Evolutionary conservation across 176 grass and related monocot genomes (phyloP).

Genomic region (Carex littledalei): DNA sequence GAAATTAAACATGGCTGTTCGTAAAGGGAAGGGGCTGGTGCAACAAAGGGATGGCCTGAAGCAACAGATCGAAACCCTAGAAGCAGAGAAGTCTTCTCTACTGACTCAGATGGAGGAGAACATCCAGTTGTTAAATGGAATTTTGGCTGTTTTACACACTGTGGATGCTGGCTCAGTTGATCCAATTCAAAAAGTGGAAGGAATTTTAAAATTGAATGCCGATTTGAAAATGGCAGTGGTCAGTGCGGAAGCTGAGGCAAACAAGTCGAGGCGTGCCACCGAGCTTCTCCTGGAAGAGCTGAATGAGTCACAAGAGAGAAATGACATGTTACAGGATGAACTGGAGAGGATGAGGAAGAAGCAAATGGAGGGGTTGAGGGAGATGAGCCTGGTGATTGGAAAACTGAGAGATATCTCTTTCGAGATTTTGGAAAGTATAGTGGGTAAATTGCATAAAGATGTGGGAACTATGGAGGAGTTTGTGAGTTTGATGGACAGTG

Average conservation of each 20-base stretch:
- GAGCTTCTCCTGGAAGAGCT: slow-evolving; percentile 84
- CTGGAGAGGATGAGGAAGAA: slow-evolving; percentile 54
- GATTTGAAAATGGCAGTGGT: slow-evolving; percentile 35
- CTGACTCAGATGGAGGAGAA: slow-evolving; percentile 47
- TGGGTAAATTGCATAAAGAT: slow-evolving; percentile 49
- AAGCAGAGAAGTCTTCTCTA: slow-evolving; percentile 65
- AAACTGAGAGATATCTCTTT: slow-evolving; percentile 60
- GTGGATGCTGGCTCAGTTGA: slow-evolving; percentile 41
- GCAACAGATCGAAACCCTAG: slow-evolving; percentile 61
- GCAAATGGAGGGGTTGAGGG: slow-evolving; percentile 53
- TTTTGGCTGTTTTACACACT: slow-evolving; percentile 50
- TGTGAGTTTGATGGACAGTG: slow-evolving; percentile 61
- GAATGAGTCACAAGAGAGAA: slow-evolving; percentile 92
- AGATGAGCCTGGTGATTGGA: slow-evolving; percentile 50
- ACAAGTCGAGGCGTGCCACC: slow-evolving; percentile 58
- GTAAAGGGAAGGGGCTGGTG: slow-evolving; percentile 90
- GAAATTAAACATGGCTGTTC: slow-evolving; percentile 91
- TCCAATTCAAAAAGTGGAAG: slow-evolving; percentile 65
- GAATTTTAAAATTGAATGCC: slow-evolving; percentile 36
- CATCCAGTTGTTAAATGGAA: slow-evolving; percentile 41
- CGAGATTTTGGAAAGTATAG: slow-evolving; percentile 62
- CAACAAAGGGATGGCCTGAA: slow-evolving; percentile 86
- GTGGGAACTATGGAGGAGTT: slow-evolving; percentile 50
- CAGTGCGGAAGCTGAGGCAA: slow-evolving; percentile 67
- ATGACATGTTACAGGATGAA: slow-evolving; percentile 88